A percentile compares a stretch with the other conserved stretches of the same genome.
phyloP scores from a whole-genome alignment of 208 protist species.

The Leishmania lainsoni region DNA sequence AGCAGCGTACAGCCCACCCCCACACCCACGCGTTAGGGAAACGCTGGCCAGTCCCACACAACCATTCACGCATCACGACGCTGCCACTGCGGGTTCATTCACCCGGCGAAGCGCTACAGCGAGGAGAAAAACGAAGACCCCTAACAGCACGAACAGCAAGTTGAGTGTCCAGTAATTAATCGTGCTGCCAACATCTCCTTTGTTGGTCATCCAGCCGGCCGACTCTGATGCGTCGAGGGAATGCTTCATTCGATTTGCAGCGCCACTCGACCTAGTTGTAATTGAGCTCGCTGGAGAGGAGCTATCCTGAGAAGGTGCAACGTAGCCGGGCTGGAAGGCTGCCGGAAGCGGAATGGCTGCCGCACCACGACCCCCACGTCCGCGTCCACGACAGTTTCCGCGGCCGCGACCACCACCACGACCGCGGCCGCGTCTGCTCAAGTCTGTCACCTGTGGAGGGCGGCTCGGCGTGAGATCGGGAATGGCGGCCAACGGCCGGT shows the following conservation, averaged over 20 bases:
- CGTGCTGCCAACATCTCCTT: not conserved
- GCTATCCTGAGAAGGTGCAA: not conserved
- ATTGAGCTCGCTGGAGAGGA: not conserved
- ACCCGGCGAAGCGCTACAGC: slow-evolving; percentile 14
- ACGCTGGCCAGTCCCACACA: not conserved
- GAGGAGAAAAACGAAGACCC: slow-evolving; percentile 27
- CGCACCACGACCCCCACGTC: slow-evolving; percentile 19
- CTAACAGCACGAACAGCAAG: slow-evolving; percentile 43
- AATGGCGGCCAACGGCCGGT: slow-evolving; percentile 52
- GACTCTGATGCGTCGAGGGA: not conserved
- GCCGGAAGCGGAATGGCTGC: slow-evolving; percentile 10
- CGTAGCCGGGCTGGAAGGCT: slow-evolving; percentile 18
- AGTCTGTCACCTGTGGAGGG: slow-evolving; percentile 32
- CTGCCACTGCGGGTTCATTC: not conserved
- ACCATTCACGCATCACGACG: not conserved
- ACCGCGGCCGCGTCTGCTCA: slow-evolving; percentile 29
- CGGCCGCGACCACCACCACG: slow-evolving; percentile 21
- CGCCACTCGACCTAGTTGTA: not conserved
- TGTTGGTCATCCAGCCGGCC: slow-evolving; percentile 19
- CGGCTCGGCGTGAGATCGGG: slow-evolving; percentile 57
- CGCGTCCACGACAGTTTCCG: slow-evolving; percentile 9
- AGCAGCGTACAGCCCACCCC: not conserved
- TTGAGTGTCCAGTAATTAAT: slow-evolving; percentile 26
- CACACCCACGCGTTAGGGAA: not conserved
- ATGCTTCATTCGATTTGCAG: slow-evolving; percentile 10